Base-by-base conservation (phyloP, 148 eudicot genomes). In the Selenicereus undatus region DNA sequence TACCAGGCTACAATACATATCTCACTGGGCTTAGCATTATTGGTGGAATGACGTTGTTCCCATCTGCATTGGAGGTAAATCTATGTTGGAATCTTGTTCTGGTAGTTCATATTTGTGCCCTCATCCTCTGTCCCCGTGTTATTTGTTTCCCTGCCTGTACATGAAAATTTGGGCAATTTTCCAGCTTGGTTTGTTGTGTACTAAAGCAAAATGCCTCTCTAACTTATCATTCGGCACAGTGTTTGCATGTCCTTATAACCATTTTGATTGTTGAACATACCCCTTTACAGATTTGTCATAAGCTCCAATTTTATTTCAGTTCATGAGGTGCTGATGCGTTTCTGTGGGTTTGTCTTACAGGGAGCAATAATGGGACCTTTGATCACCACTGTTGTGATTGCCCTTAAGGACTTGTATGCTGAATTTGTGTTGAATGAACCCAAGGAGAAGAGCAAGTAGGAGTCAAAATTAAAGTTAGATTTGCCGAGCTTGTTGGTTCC, bases 301-400 rank as follows among this genome's bases (percentile, higher is more conserved):
- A 43, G n/a, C 27, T 20, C 27, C n/a, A 2, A 20, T 2, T 73
- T 42, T 48, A 48, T 11, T 39, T 48, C 52, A 24, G 20, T 27
- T 48, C 35, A 21, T 74, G 36, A 51, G 51, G 29, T 22, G 24
- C 18, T 73, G 9, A 21, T 35, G 21, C 35, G 8, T 50, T 70
- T 27, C 0, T 48, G 7, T 56, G 56, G 69, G 21, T 3, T 80
- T 32, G 11, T 11, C 16, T 74, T 83, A 68, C 90, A 90, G 93
- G 93, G 98, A 88, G 98, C 98, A 36, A 93, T 95, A 86, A 95
- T 95, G 98, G 98, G 98, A 48, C 98, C 98, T 35, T 75, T 93
- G 82, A 91, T 95, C 78, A 95, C 97, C 8, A 95, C 98, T 0
- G 94, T 95, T 77, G 97, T 95, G 79, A 91, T 95, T 68, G 98